Evolutionary conservation across 1,284 basidiomycete genomes (phyloP), one percentile per base, ranked within the genome.

Genomic region (Pseudozyma tsukubaensis): DNA sequence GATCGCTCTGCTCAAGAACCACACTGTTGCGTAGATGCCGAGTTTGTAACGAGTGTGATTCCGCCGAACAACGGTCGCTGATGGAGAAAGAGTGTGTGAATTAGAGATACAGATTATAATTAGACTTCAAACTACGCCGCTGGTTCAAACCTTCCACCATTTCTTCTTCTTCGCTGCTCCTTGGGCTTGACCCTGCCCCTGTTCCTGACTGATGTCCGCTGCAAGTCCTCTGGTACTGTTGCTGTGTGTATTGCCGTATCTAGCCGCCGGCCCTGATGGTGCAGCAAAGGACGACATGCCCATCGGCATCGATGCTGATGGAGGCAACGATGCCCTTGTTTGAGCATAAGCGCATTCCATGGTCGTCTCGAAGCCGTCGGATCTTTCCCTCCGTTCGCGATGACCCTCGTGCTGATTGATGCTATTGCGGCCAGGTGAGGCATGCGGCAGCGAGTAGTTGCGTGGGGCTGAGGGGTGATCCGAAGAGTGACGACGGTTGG

Each of bases 311-410:
- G 66, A 68, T 1, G 47, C 55, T 1, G 59, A 68, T 6, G 59
- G 55, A 7, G 66, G 66, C 7, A 68, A 47, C 8, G 66, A 50
- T 6, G 59, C 66, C 3, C 66, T 39, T 1, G 66, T 68, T 48
- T 62, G 66, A 21, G 66, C 66, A 48, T 68, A 62, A 4, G 66
- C 66, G 51, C 62, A 59, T 21, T 68, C 55, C 34, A 59, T 37
- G 7, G 54, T 50, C n/a, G 45, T 16, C 32, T 55, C 66, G 45
- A 58, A 58, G 12, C 55, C 65, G 19, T 62, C 65, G 32, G 55
- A 62, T 47, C 66, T 68, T 18, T 62, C 65, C 21, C 45, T 50
- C 18, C 29, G 18, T 10, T 58, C 48, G 19, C 56, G 19, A 34
- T 40, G 32, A 7, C 29, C 21, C 13, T 58, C 48, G 19, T 59